Evolutionary conservation across 192 early-diverging fungal genomes (phyloP).

Genomic region (Neocallimastix lanati): DNA sequence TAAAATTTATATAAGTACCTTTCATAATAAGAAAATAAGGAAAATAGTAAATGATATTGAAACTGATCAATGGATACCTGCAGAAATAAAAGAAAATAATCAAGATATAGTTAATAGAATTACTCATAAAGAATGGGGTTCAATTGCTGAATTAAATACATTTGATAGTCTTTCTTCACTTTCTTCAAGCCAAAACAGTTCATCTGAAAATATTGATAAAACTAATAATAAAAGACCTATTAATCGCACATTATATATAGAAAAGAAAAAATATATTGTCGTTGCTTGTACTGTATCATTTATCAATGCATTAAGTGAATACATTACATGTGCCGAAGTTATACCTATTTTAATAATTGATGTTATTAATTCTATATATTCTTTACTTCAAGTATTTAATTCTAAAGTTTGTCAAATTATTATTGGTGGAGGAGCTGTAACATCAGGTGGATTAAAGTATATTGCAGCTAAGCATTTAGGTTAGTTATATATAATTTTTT

Average conservation of each 20-base stretch:
- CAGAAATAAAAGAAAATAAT: background rate
- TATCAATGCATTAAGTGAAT: background rate
- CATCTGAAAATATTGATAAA: background rate
- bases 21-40: background rate
- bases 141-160: background rate
- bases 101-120: background rate
- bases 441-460: slow-evolving; percentile 89
- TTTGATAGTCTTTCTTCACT: background rate
- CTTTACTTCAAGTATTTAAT: slow-evolving; percentile 61
- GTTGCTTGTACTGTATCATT: background rate
- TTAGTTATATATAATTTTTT: background rate
- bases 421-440: slow-evolving; percentile 89
- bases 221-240: background rate
- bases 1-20: background rate
- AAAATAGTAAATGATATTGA: background rate
- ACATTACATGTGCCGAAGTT: background rate
- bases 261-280: background rate
- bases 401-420: slow-evolving; percentile 90
- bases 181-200: background rate
- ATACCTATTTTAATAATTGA: background rate
- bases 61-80: background rate
- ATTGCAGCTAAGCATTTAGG: slow-evolving; percentile 92
- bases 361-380: background rate
- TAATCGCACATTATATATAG: background rate
- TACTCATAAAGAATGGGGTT: background rate